A percentile compares a stretch with the other conserved stretches of the same genome.
phyloP scores from a whole-genome alignment of 495 filamentous ascomycete species.

The Cetradonia linearis region DNA sequence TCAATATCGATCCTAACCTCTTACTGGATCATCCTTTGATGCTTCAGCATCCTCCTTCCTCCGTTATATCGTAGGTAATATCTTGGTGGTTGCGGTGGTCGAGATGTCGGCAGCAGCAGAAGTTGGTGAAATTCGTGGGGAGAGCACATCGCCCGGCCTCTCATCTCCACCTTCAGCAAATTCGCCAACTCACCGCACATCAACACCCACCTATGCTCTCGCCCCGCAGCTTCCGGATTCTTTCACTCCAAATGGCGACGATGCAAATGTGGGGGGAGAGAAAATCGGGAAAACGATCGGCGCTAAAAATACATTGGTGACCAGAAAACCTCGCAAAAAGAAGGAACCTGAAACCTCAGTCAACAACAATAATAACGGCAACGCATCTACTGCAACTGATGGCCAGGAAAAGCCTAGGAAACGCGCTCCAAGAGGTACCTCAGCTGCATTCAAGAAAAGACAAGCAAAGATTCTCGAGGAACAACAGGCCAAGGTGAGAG shows the following conservation, averaged over 20 bases:
- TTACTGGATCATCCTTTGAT: neutral
- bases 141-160: constrained; percentile 26
- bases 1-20: neutral
- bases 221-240: constrained; percentile 10
- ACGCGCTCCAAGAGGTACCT: constrained; percentile 21
- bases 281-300: constrained; percentile 14
- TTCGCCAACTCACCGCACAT: constrained; percentile 21
- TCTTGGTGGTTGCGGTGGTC: constrained; percentile 9
- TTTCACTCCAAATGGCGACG: constrained; percentile 12
- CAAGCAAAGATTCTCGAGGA: constrained; percentile 33
- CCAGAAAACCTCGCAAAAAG: constrained; percentile 24
- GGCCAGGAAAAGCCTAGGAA: constrained; percentile 27
- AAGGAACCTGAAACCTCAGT: constrained; percentile 18
- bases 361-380: constrained; percentile 10
- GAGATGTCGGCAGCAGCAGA: constrained; percentile 18
- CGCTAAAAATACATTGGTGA: constrained; percentile 18
- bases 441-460: constrained; percentile 32
- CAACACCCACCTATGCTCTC: constrained; percentile 9
- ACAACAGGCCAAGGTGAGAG: constrained; percentile 23
- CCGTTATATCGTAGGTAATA: neutral
- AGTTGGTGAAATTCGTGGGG: constrained; percentile 13
- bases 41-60: neutral
- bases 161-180: constrained; percentile 26
- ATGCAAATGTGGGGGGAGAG: constrained; percentile 18
- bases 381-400: constrained; percentile 15